Conservation (phyloP, 805 yeast species). For the Hanseniaspora pseudoguilliermondii region DNA sequence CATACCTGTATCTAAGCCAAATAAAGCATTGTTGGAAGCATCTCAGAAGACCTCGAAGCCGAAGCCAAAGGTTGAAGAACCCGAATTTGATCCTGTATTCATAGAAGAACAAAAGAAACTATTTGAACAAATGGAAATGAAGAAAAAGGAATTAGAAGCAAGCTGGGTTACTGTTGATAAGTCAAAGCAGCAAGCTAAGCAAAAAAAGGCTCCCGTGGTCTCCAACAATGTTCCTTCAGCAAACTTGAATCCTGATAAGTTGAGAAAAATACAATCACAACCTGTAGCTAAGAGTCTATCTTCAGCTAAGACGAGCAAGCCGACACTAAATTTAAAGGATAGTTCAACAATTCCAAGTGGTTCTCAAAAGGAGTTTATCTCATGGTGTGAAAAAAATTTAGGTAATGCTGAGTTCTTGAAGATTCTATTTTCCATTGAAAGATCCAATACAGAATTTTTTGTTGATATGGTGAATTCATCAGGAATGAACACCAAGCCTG, state of each 20-base stretch:
- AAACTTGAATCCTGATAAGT: constrained; percentile 28
- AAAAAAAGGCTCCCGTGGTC: constrained; percentile 17
- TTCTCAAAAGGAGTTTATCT: constrained; percentile 4
- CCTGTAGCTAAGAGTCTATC: neutral
- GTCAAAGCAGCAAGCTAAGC: constrained; percentile 19
- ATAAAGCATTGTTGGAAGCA: neutral
- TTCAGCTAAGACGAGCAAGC: neutral
- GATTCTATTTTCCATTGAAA: constrained; percentile 6
- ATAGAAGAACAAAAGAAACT: constrained; percentile 25
- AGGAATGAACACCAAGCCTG: constrained; percentile 5
- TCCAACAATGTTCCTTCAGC: constrained; percentile 16
- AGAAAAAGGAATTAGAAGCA: constrained; percentile 33
- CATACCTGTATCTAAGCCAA: neutral
- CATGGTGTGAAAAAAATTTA: constrained; percentile 4
- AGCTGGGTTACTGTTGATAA: constrained; percentile 27
- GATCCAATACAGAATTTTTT: neutral
- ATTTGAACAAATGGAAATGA: constrained; percentile 48
- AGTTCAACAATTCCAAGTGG: neutral
- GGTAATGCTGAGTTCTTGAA: constrained; percentile 9
- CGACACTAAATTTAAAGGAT: neutral
- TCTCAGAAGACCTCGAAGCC: neutral
- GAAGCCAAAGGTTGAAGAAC: neutral
- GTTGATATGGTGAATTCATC: constrained; percentile 11
- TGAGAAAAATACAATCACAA: constrained; percentile 24
- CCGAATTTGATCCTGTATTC: constrained; percentile 17